Conservation (phyloP, 2,329 filamentous ascomycete species). For the Cryphonectria nitschkei region DNA sequence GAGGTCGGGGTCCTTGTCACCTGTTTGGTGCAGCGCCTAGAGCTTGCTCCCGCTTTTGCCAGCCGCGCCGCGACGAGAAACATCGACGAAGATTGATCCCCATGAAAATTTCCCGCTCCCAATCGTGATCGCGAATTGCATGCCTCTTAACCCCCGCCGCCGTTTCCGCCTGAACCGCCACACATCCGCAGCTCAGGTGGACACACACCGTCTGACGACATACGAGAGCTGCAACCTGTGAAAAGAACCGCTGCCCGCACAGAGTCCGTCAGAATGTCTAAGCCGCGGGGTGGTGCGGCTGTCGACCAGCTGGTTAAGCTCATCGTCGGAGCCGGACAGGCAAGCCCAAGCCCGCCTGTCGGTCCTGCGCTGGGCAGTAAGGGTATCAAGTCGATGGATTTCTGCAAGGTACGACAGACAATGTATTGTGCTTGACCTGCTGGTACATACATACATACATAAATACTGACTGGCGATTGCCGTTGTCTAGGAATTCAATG, state of each 20-base stretch:
- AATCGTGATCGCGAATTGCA: neutral
- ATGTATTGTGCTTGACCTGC: constrained; percentile 11
- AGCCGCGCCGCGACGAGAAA: neutral
- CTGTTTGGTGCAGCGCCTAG: neutral
- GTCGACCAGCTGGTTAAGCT: constrained; percentile 87
- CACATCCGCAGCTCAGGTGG: neutral
- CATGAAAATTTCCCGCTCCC: neutral
- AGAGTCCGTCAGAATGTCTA: constrained; percentile 52
- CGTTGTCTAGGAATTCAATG: constrained; percentile 84
- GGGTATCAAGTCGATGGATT: constrained; percentile 99
- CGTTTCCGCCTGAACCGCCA: neutral
- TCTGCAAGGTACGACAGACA: constrained; percentile 77
- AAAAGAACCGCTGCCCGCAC: neutral
- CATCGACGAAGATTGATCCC: neutral
- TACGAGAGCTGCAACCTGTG: constrained; percentile 11
- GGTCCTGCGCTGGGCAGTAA: constrained; percentile 95
- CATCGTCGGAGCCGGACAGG: constrained; percentile 95
- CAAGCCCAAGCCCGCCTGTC: constrained; percentile 91
- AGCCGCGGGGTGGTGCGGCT: constrained; percentile 45
- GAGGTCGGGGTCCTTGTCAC: neutral
- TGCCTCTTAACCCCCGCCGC: neutral
- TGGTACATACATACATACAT: constrained; percentile 13
- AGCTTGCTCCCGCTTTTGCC: neutral
- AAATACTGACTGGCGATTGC: constrained; percentile 23
- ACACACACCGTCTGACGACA: neutral